Evolutionary conservation across 2,329 filamentous ascomycete genomes (phyloP), one percentile per base, ranked within the genome.

Genomic region (Myriosclerotinia duriaeana): DNA sequence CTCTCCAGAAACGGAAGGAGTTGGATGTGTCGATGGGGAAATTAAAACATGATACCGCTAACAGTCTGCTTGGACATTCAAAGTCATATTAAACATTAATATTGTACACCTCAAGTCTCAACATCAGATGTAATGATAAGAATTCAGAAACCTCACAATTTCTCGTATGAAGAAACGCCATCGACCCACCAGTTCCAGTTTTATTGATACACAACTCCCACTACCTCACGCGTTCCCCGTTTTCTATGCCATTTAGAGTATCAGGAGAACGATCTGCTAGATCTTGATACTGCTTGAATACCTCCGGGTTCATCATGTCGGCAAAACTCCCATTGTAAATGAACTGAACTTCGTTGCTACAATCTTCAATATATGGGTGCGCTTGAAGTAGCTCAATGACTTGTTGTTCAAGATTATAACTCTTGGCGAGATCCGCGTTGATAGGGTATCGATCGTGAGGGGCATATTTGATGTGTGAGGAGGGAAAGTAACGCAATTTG

Each of bases 391-490:
- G 52, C 20, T 56, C 38, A 58, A 68, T 67, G 22, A 66, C 52
- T 48, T 66, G 64, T 40, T 64, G 61, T 14, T 69, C 66, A 5
- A 69, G 55, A 34, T 53, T n/a, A n/a, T 65, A 62, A 1, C 60
- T 61, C 15, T 64, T 30, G 1, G 63, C 69, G 14, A 70, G 36
- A 20, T 54, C n/a, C 2, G 65, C 53, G 22, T 69, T 46, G n/a
- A 70, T 66, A 7, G 66, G 50, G 15, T 64, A n/a, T n/a, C n/a
- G 67, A 52, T 64, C 34, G 64, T 69, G 64, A 6, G 69, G 69
- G 7, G 60, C 48, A 44, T 69, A 65, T 59, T 67, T 69, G 53
- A 70, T 70, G 14, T 7, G n/a, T n/a, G n/a, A n/a, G n/a, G n/a
- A n/a, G 6, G 65, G 53, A 44, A 68, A 67, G 42, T 68, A 69